Evolutionary conservation across 371 early-diverging fungal genomes (phyloP).

Genomic region (Funneliformis caledonium): DNA sequence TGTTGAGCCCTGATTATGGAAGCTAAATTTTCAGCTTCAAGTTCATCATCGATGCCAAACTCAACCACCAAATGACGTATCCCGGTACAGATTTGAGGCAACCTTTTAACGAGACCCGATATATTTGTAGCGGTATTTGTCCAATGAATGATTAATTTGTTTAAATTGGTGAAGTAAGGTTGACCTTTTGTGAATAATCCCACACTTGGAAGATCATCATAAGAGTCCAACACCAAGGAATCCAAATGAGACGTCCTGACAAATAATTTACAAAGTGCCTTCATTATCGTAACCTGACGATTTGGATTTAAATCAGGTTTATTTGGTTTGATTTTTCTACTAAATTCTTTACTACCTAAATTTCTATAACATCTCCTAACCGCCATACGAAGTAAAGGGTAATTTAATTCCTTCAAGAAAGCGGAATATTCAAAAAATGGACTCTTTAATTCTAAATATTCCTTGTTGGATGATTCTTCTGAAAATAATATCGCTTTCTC

Average conservation of each 20-base stretch:
- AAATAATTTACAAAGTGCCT: conserved; percentile 20
- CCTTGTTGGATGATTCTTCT: background rate
- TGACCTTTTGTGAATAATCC: background rate
- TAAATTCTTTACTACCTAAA: conserved; percentile 19
- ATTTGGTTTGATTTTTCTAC: conserved; percentile 4
- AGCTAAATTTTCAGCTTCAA: conserved; percentile 12
- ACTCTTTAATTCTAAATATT: conserved; percentile 1
- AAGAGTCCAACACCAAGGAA: background rate
- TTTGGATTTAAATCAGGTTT: background rate
- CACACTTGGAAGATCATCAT: conserved; percentile 13
- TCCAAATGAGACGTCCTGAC: background rate
- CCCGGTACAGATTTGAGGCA: background rate
- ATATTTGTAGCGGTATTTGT: background rate
- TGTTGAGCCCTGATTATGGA: background rate
- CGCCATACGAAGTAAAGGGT: conserved; percentile 3
- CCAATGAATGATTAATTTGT: background rate
- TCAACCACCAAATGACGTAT: conserved; percentile 5
- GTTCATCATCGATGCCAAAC: background rate
- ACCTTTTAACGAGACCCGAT: background rate
- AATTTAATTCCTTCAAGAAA: conserved; percentile 14
- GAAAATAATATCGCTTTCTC: conserved; percentile 7
- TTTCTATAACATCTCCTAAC: conserved; percentile 17
- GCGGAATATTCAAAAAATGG: conserved; percentile 15
- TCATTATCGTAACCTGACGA: conserved; percentile 16
- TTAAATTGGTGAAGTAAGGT: background rate